Evolutionary conservation across 345 rosid species (phyloP), one percentile per base, ranked within the genome.

Genomic region (Pseudoturritis turrita): DNA sequence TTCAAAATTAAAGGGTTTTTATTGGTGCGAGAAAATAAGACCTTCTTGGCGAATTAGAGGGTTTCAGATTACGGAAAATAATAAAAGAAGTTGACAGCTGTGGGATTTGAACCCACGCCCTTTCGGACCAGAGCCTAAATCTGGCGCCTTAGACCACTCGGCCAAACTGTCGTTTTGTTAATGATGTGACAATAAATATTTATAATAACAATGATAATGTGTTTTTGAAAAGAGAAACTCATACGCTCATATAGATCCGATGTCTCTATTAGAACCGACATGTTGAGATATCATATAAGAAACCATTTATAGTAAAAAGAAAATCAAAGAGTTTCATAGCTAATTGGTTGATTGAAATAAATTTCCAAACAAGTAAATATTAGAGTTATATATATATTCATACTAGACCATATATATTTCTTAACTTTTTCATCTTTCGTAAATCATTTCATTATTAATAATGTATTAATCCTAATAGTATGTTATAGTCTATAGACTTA

Each of bases 111-210:
- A 95, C 99, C 94, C 96, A 91, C 96, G 95, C 95, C 98, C 96
- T 91, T 87, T 82, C 98, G 92, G 96, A 91, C 97, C 98, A 89
- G 96, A 91, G 94, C 97, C 99, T 91, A 89, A 91, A 88, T 95
- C 93, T 88, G 97, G 93, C 98, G 97, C 93, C 96, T 94, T 91
- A 88, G 97, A 89, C 96, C 99, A 95, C 98, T 95, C 96, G 96
- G 96, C 98, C 94, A 91, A 95, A 95, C 96, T 89, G 89, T 89
- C 88, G 1, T 22, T 0, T 50, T 25, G 33, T 7, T 4, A 0
- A 1, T 1, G 0, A 0, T 0, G 0, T 15, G 39, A 41, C 4
- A 2, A 15, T 26, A 26, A 10, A 15, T 0, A 0, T 3, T n/a
- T n/a, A n/a, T n/a, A n/a, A n/a, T n/a, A n/a, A n/a, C n/a, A n/a